Evolutionary conservation across 148 eudicot species (phyloP).

Genomic region (Rhododendron kiyosumense): DNA sequence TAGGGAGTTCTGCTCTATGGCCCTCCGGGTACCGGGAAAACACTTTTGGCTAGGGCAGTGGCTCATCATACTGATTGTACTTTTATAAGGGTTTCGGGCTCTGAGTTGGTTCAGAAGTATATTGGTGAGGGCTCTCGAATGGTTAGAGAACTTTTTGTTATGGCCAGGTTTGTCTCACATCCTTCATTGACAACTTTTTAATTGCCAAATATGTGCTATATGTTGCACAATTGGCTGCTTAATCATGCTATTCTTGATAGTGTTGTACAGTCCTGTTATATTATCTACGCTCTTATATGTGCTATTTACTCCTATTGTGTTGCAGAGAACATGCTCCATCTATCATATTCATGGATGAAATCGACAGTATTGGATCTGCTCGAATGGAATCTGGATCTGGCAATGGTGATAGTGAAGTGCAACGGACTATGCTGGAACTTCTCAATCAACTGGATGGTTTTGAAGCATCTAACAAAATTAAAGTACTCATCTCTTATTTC

Average conservation of each 20-base stretch:
- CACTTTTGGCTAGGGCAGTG: slow-evolving; percentile 86
- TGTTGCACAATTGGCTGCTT: background rate
- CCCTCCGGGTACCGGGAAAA: slow-evolving; percentile 95
- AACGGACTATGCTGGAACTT: slow-evolving; percentile 78
- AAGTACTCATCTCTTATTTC: slow-evolving; percentile 23
- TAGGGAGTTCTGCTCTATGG: slow-evolving; percentile 92
- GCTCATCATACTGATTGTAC: slow-evolving; percentile 96
- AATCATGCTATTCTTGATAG: background rate
- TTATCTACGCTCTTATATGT: background rate
- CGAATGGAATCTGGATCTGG: slow-evolving; percentile 85
- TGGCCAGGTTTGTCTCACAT: slow-evolving; percentile 61
- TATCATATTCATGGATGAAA: slow-evolving; percentile 85
- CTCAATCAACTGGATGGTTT: slow-evolving; percentile 79
- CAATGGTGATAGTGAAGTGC: slow-evolving; percentile 86
- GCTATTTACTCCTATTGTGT: background rate
- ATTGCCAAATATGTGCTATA: background rate
- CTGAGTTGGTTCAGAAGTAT: slow-evolving; percentile 87
- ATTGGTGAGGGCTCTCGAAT: slow-evolving; percentile 85
- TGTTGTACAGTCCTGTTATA: background rate
- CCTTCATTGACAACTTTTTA: background rate
- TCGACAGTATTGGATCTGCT: slow-evolving; percentile 81
- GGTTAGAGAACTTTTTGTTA: slow-evolving; percentile 82
- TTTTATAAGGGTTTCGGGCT: slow-evolving; percentile 90
- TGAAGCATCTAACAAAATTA: slow-evolving; percentile 82
- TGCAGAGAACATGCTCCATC: slow-evolving; percentile 88